phyloP scores from a whole-genome alignment of 192 early-diverging fungal species.

The Podila verticillata region DNA sequence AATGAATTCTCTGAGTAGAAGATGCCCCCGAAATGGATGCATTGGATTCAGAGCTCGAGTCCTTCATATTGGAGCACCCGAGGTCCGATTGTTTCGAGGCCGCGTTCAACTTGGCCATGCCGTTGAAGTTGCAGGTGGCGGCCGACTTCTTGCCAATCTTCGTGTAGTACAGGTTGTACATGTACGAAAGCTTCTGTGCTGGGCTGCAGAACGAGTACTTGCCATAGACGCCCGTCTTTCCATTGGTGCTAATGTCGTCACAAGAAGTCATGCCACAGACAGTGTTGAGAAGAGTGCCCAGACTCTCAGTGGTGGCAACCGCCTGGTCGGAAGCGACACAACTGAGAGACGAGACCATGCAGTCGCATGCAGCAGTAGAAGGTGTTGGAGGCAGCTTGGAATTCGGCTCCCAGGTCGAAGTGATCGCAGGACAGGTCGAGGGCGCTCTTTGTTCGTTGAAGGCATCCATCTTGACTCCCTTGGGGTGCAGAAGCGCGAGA shows the following conservation, averaged over 20 bases:
- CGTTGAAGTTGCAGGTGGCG: conserved; percentile 49
- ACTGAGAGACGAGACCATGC: conserved; percentile 68
- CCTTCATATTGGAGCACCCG: conserved; percentile 26
- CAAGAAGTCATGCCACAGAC: conserved; percentile 57
- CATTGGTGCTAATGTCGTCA: conserved; percentile 56
- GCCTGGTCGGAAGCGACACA: conserved; percentile 57
- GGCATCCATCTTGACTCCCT: conserved; percentile 66
- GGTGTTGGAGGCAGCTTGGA: conserved; percentile 70
- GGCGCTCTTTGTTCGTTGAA: conserved; percentile 54
- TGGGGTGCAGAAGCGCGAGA: conserved; percentile 61
- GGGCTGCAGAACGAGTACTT: conserved; percentile 58
- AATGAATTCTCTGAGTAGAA: neutral
- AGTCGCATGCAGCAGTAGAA: conserved; percentile 66
- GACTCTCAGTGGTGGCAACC: conserved; percentile 19
- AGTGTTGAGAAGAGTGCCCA: conserved; percentile 53
- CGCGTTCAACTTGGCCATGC: conserved; percentile 44
- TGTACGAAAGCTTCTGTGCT: conserved; percentile 56
- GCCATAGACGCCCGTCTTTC: conserved; percentile 56
- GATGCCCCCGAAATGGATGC: conserved; percentile 6
- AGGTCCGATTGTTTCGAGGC: conserved; percentile 31
- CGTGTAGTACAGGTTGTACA: conserved; percentile 55
- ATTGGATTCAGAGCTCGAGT: neutral
- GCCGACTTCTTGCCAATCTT: conserved; percentile 39
- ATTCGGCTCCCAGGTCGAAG: conserved; percentile 64
- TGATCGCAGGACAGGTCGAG: conserved; percentile 56